A percentile compares a stretch with the other conserved stretches of the same genome.
Evolutionary conservation across 352 stramenopile species (phyloP).

Genomic region (Pythium grandisporangium): DNA sequence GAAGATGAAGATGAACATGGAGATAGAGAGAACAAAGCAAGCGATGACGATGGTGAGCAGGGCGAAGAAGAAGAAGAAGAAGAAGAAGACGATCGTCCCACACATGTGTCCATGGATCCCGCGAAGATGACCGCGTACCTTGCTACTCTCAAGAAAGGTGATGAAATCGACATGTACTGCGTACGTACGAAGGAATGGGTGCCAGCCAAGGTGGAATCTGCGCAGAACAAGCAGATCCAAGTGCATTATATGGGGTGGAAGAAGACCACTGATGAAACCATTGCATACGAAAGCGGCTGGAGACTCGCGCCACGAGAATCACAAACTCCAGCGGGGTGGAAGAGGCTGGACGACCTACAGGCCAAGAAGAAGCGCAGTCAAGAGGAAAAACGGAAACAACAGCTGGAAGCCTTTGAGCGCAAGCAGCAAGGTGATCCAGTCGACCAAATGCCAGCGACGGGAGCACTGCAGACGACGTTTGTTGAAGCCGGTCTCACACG

Average conservation of each 20-base stretch:
- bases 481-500: conserved; percentile 51
- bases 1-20: conserved; percentile 2
- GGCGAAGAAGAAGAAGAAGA: conserved; percentile 1
- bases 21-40: conserved; percentile 4
- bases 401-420: neutral
- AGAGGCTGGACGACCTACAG: conserved; percentile 26
- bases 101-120: neutral
- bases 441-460: no score
- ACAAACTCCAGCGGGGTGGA: conserved; percentile 28
- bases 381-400: conserved; percentile 1
- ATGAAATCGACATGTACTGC: conserved; percentile 56
- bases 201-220: conserved; percentile 35
- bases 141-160: conserved; percentile 14
- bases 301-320: conserved; percentile 32
- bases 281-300: conserved; percentile 14
- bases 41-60: conserved; percentile 2
- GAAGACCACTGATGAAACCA: conserved; percentile 40
- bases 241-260: conserved; percentile 72
- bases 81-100: neutral
- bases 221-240: conserved; percentile 16
- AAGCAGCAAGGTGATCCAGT: no score
- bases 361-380: conserved; percentile 23
- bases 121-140: conserved; percentile 14
- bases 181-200: conserved; percentile 41
- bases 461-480: conserved; percentile 17